phyloP scores from a whole-genome alignment of 2,329 filamentous ascomycete genomes.

The Pseudopithomyces maydicus region DNA sequence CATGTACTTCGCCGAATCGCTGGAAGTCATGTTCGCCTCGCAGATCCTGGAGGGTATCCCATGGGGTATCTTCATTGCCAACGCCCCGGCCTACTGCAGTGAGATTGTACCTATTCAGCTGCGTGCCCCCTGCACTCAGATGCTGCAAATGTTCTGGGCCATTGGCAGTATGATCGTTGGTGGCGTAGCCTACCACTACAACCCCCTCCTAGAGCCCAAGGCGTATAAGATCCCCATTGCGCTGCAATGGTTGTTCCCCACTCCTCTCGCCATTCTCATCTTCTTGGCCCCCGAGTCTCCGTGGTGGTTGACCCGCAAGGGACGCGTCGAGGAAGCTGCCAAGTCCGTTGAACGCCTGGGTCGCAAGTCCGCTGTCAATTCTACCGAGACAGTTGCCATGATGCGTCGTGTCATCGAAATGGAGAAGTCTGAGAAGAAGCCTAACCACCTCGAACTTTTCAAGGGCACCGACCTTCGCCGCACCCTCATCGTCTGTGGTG shows the following conservation, averaged over 20 bases:
- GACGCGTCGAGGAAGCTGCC: slow-evolving; percentile 49
- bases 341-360: slow-evolving; percentile 57
- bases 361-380: slow-evolving; percentile 49
- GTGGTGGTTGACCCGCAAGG: slow-evolving; percentile 45
- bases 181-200: slow-evolving; percentile 61
- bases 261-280: slow-evolving; percentile 50
- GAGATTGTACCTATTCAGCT: slow-evolving; percentile 66
- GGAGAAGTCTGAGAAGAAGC: slow-evolving; percentile 55
- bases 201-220: slow-evolving; percentile 23
- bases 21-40: slow-evolving; percentile 54
- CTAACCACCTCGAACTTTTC: slow-evolving; percentile 58
- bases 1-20: slow-evolving; percentile 61
- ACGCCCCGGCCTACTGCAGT: slow-evolving; percentile 65
- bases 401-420: slow-evolving; percentile 63
- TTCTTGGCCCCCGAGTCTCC: slow-evolving; percentile 55
- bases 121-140: slow-evolving; percentile 63
- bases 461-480: slow-evolving; percentile 61
- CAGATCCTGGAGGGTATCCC: slow-evolving; percentile 67
- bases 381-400: slow-evolving; percentile 59
- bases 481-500: slow-evolving; percentile 60
- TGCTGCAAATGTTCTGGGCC: slow-evolving; percentile 70
- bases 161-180: slow-evolving; percentile 66
- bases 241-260: slow-evolving; percentile 53
- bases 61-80: slow-evolving; percentile 71
- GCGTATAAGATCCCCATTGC: slow-evolving; percentile 37